Evolutionary conservation across 1,284 basidiomycete species (phyloP), one percentile per base, ranked within the genome.

Genomic region (Cryptococcus sp.): DNA sequence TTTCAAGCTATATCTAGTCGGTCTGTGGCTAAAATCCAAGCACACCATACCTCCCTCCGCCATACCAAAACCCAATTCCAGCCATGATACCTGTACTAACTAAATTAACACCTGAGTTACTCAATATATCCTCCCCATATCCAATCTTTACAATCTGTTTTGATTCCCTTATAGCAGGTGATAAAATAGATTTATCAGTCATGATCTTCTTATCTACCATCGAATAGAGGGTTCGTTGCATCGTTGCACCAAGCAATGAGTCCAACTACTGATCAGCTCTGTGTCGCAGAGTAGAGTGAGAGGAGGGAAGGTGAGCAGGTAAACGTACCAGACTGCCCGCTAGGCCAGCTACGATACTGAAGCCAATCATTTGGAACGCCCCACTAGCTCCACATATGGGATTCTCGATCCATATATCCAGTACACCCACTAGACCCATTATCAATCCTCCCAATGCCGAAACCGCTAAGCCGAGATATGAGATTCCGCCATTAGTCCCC

Each of bases 401-500:
- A 62, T 83, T 87, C 71, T 91, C 86, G 34, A 83, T 56, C 2
- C 82, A 55, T 32, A 94, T 72, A n/a, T 81, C 79, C 5, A 76
- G 48, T 7, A 80, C 81, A 64, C 86, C 80, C 3, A 82, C 78
- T 14, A 80, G 39, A 1, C 87, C 90, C 64, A 93, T 85, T 2
- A 85, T 63, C 1, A 79, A 65, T 0, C 93, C 93, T 1, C 93
- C 93, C 0, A 79, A 66, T 2, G 85, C 73, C 1, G 88, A 90
- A 9, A 85, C 85, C 1, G 82, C 55, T 0, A 88, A 88, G 7
- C 93, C 93, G 42, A 82, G 80, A 0, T 79, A 50, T 1, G 88
- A 88, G 56, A 97, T 80, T 0, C 82, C 93, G 9, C 93, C 93
- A 67, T 98, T 97, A 1, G 93, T 96, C 1, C 93, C 93, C 0